phyloP scores from a whole-genome alignment of 805 yeast genomes.

The Ogataea angusta region DNA sequence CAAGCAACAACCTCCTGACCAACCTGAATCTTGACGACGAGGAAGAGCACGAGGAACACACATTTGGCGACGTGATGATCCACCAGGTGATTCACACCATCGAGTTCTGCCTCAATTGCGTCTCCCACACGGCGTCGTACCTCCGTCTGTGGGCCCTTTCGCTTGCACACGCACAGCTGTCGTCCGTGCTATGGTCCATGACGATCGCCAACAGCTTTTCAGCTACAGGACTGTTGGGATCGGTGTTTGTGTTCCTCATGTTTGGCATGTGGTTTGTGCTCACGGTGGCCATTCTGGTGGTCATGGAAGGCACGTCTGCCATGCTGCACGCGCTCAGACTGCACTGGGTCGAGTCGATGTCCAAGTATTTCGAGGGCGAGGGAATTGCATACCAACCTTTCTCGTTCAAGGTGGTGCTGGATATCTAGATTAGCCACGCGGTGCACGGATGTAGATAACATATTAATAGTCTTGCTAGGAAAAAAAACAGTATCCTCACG shows the following conservation, averaged over 20 bases:
- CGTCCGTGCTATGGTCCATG: conserved; percentile 96
- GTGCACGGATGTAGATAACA: conserved; percentile 10
- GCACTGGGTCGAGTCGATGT: conserved; percentile 99
- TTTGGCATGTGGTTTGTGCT: conserved; percentile 94
- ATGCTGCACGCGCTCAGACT: conserved; percentile 98
- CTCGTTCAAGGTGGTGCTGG: conserved; percentile 42
- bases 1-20: conserved; percentile 32
- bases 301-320: conserved; percentile 99
- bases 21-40: conserved; percentile 42
- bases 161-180: conserved; percentile 93
- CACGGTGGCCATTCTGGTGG: conserved; percentile 85
- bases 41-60: conserved; percentile 55
- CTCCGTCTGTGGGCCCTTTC: conserved; percentile 96
- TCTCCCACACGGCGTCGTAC: conserved; percentile 97
- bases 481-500: neutral
- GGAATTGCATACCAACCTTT: conserved; percentile 92
- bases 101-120: conserved; percentile 95
- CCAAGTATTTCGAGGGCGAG: conserved; percentile 96
- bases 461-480: neutral
- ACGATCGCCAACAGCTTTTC: conserved; percentile 80
- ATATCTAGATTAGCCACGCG: conserved; percentile 1
- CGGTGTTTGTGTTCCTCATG: conserved; percentile 68
- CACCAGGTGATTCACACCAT: conserved; percentile 97
- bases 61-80: conserved; percentile 91
- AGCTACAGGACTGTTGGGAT: conserved; percentile 60